Evolutionary conservation across 176 grass and related monocot genomes (phyloP), one percentile per base, ranked within the genome.

Genomic region (Oryza punctata): DNA sequence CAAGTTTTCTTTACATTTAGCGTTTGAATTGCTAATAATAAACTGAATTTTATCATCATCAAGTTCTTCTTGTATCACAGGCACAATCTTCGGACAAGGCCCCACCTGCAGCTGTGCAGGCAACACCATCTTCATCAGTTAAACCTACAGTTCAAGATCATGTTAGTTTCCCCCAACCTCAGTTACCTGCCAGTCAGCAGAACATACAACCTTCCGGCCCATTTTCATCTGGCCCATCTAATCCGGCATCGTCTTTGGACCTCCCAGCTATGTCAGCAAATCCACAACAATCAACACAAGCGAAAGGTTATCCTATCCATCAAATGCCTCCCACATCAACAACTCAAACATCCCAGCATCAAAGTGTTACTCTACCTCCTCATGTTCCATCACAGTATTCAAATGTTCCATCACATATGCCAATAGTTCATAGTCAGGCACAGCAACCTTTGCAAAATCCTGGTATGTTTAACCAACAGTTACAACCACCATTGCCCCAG

Each of bases 401-500:
- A 27, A 87, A 78, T 85, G n/a, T 87, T 65, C 89, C 84, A 29
- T 89, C 93, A 50, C 88, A 96, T 78, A 61, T 90, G 69, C 72
- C 92, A 27, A 85, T 77, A 74, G 41, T 72, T 43, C 76, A 91
- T 65, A 82, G 76, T 69, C 85, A 91, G 40, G 73, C 73, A 76
- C 93, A 90, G 15, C 90, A 92, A 72, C 65, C 88, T 66, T 75
- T 95, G 82, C 93, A 95, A 82, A 92, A 49, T 88, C 88, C 85
- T 84, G 93, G 80, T 86, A 77, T 90, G 23, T 94, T 88, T 81
- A 99, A 94, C 82, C 97, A 94, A 69, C 91, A 78, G 66, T 72
- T 94, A 38, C 96, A 90, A 78, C 97, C 91, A 70, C 85, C 91
- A 40, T 76, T 95, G 84, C 93, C 93, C 23, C 91, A 89, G 59